Evolutionary conservation across 495 filamentous ascomycete genomes (phyloP).

Genomic region (Penicillium robsamsonii): DNA sequence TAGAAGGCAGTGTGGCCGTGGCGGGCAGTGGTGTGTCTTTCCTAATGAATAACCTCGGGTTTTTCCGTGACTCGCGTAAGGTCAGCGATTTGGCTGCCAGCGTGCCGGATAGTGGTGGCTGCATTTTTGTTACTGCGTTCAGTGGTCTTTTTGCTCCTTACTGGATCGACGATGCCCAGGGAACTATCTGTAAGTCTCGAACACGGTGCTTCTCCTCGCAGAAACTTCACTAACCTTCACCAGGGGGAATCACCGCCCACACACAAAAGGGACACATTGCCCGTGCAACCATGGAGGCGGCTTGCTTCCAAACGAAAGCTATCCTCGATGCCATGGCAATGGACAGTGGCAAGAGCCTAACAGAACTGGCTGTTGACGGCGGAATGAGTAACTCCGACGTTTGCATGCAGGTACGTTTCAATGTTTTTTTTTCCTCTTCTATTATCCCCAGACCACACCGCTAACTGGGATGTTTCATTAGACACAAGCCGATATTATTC

Average conservation of each 20-base stretch:
- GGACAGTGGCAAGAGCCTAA: conserved; percentile 76
- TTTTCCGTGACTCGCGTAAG: conserved; percentile 72
- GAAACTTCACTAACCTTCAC: conserved; percentile 8
- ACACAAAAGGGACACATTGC: conserved; percentile 90
- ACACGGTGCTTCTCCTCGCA: background rate
- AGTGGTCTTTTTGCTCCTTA: conserved; percentile 97
- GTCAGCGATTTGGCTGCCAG: conserved; percentile 79
- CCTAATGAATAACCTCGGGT: conserved; percentile 84
- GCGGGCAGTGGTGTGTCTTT: conserved; percentile 90
- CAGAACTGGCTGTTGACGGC: conserved; percentile 82
- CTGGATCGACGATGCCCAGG: conserved; percentile 95
- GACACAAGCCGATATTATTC: conserved; percentile 88
- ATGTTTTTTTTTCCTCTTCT: background rate
- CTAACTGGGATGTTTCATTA: conserved; percentile 28
- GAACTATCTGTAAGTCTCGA: conserved; percentile 69
- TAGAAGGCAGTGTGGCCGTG: conserved; percentile 91
- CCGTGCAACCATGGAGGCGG: conserved; percentile 89
- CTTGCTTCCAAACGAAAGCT: conserved; percentile 92
- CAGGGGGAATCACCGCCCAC: conserved; percentile 87
- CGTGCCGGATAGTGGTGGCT: conserved; percentile 86
- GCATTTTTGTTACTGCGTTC: conserved; percentile 94
- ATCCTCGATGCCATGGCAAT: conserved; percentile 94
- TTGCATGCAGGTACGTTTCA: conserved; percentile 75
- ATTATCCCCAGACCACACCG: background rate
- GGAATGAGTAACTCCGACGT: conserved; percentile 93